Conservation (phyloP, 1,284 basidiomycete genomes). For the Butyriboletus regius region DNA sequence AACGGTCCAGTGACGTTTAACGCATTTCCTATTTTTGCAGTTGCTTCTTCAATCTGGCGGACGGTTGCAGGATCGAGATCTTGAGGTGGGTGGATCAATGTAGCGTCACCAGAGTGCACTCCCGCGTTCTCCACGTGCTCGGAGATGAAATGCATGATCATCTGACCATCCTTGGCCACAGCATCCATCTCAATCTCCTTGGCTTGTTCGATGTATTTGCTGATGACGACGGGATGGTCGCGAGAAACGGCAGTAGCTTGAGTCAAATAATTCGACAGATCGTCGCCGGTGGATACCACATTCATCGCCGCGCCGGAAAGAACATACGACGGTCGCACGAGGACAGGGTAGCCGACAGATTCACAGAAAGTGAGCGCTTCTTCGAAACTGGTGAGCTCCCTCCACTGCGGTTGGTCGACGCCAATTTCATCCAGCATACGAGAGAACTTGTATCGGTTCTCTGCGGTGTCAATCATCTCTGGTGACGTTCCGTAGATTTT, state of each 20-base stretch:
- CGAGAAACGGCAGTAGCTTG: conserved; percentile 96
- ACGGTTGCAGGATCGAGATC: conserved; percentile 96
- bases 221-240: conserved; percentile 96
- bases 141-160: conserved; percentile 99
- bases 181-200: conserved; percentile 99
- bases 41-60: conserved; percentile 91
- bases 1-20: conserved; percentile 97
- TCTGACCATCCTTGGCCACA: conserved; percentile 91
- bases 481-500: conserved; percentile 97
- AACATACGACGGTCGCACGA: conserved; percentile 96
- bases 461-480: conserved; percentile 99
- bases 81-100: conserved; percentile 94
- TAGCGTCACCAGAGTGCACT: conserved; percentile 79
- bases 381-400: conserved; percentile 86
- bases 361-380: conserved; percentile 85
- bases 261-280: conserved; percentile 84
- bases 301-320: conserved; percentile 99
- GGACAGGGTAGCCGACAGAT: conserved; percentile 88
- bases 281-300: conserved; percentile 89
- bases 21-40: conserved; percentile 94
- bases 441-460: conserved; percentile 99
- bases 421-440: conserved; percentile 94
- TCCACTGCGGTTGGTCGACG: conserved; percentile 96
- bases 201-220: conserved; percentile 97
- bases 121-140: conserved; percentile 99